Conservation (phyloP, 345 rosid species). For the Rhodamnia argentea region DNA sequence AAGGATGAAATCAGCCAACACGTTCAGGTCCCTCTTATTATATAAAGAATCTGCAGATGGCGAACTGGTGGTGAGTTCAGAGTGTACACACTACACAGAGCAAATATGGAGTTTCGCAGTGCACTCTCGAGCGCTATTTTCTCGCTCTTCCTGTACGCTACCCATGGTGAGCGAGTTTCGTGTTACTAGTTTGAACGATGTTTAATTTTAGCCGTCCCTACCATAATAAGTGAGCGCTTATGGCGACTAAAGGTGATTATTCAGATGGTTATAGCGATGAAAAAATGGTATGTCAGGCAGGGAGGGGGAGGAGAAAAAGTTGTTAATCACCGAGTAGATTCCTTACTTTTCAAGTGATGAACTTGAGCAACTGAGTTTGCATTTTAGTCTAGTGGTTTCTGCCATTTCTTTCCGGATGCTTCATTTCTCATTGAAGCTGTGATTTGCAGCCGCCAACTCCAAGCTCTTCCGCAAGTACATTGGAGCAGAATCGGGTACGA, state of each 20-base stretch:
- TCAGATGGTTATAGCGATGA: not conserved
- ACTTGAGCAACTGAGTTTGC: not conserved
- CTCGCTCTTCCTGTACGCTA: not conserved
- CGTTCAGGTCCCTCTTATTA: not conserved
- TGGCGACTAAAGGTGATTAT: not conserved
- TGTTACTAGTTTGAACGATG: not conserved
- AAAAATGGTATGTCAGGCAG: not conserved
- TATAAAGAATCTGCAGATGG: not conserved
- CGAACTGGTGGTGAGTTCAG: not conserved
- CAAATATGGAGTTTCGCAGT: not conserved
- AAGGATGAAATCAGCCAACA: not conserved
- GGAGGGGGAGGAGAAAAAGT: too few relatives aligned
- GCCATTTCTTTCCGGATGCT: not conserved
- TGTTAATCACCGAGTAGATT: not conserved
- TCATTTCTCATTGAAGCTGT: not conserved
- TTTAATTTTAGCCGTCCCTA: not conserved
- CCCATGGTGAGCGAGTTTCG: not conserved
- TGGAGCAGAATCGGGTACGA: constrained; percentile 18
- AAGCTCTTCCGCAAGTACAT: constrained; percentile 31
- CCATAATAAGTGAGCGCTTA: not conserved
- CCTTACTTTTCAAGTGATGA: not conserved
- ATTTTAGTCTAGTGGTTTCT: not conserved
- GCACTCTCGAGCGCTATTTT: not conserved
- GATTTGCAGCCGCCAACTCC: constrained; percentile 8
- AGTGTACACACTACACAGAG: not conserved